Base-by-base conservation (phyloP, 2,329 filamentous ascomycete genomes). In the Arthrobotrys iridis region DNA sequence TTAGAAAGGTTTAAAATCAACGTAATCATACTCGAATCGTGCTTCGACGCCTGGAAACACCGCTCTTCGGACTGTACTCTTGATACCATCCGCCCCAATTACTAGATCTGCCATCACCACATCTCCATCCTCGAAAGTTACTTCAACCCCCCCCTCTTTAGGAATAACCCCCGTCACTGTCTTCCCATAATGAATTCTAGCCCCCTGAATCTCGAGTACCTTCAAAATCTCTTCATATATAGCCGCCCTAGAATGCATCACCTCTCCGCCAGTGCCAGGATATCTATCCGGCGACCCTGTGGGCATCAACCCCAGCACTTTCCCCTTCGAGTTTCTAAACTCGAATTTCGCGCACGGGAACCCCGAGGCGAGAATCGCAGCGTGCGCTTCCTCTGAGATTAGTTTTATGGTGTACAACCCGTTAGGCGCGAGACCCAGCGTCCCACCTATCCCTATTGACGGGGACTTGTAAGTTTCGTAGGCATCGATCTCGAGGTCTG, bases 51-150 rank as follows among this genome's bases (percentile, higher is more conserved):
- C 62, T 3, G 70, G 70, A 18, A 76, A 76, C 7, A 46, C 64
- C 10, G 64, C 72, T 15, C 40, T 41, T 6, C 72, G 60, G 11
- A 76, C 72, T 2, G 50, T 60, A 57, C 72, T 76, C 24, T 76
- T 76, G 40, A 76, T 68, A 5, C 72, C 72, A 60, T 76, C 72
- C n/a, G 64, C 57, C 5, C 72, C 72, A 70, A 76, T 33, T 18
- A 76, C 72, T 4, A 76, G 40, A 64, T 76, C 72, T 4, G 64
- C 63, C 50, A 28, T 59, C 2, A 64, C 30, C 6, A 52, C 50
- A 11, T 70, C 72, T 13, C 72, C 72, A 57, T 70, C 72, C 13
- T 52, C 58, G 33, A 70, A 76, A 0, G 50, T 37, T 18, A 76
- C 58, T 30, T 76, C 57, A 35, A 76, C 64, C 6, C 37, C 46